Evolutionary conservation across 495 filamentous ascomycete species (phyloP).

Genomic region (Podospora conica): DNA sequence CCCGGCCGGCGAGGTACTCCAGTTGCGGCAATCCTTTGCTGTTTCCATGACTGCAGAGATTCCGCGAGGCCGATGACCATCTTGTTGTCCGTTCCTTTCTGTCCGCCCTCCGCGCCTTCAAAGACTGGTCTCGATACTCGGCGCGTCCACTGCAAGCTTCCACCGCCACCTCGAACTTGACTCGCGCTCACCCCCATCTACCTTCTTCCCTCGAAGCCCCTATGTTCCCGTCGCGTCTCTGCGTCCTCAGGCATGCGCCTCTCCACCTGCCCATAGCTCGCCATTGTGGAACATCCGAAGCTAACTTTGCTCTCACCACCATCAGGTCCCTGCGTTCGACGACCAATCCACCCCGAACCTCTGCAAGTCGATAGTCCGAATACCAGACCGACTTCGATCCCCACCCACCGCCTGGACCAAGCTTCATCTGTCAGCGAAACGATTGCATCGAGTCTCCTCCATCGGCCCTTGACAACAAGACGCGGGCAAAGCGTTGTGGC

Average conservation of each 20-base stretch:
- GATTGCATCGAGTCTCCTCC: background rate
- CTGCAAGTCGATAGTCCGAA: background rate
- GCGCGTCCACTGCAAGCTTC: background rate
- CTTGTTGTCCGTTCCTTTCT: background rate
- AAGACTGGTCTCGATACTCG: background rate
- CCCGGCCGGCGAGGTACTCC: background rate
- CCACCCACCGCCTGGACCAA: background rate
- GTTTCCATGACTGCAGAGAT: background rate
- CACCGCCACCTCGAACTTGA: constrained; percentile 1
- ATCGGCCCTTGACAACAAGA: background rate
- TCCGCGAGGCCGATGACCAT: background rate
- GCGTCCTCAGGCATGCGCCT: background rate
- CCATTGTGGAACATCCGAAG: background rate
- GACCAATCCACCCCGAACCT: background rate
- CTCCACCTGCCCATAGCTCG: background rate
- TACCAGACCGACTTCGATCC: background rate
- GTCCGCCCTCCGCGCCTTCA: background rate
- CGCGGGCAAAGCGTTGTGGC: background rate
- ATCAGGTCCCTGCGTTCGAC: background rate
- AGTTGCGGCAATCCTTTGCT: background rate
- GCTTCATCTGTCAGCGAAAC: background rate
- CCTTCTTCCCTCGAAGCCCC: background rate
- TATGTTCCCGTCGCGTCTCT: background rate
- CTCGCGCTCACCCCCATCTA: background rate
- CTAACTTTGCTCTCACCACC: constrained; percentile 1